A percentile compares a stretch with the other conserved stretches of the same genome.
Evolutionary conservation across 148 eudicot species (phyloP).

Genomic region (Silene latifolia): DNA sequence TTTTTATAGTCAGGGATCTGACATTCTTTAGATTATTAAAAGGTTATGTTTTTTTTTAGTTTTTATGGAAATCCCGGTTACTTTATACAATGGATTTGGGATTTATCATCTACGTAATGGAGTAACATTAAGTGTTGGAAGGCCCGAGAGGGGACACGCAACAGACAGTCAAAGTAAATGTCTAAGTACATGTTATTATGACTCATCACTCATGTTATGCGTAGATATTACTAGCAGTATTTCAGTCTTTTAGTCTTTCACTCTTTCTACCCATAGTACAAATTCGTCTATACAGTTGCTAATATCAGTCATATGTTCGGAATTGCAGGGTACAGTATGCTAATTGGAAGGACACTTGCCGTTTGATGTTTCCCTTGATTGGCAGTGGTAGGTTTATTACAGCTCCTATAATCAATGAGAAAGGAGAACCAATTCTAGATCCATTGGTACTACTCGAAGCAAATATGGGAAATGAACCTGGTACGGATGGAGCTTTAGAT

Average conservation of each 20-base stretch:
- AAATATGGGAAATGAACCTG: slow-evolving; percentile 39
- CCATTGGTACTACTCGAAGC: slow-evolving; percentile 80
- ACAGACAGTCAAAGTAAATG: no score
- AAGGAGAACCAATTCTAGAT: slow-evolving; percentile 73
- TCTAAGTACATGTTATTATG: no score
- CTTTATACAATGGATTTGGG: no score
- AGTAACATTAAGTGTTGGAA: no score
- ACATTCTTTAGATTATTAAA: no score
- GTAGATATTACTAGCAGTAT: neutral
- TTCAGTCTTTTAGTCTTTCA: neutral
- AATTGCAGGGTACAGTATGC: slow-evolving; percentile 62
- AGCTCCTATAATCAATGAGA: slow-evolving; percentile 76
- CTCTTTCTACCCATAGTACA: neutral
- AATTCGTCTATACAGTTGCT: neutral
- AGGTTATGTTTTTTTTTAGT: no score
- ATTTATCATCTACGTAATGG: no score
- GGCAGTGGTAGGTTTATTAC: slow-evolving; percentile 91
- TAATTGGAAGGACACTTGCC: slow-evolving; percentile 70
- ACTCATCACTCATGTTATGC: no score
- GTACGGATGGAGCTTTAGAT: slow-evolving; percentile 13
- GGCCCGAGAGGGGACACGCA: no score
- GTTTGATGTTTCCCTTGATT: slow-evolving; percentile 68
- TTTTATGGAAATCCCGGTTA: no score
- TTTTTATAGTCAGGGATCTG: no score
- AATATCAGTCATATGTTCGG: slow-evolving; percentile 8